These are phyloP conservation scores for Diaporthe sp. DNA, from an alignment of 2,329 filamentous ascomycete genomes.

Conservation along the genomic window DNA sequence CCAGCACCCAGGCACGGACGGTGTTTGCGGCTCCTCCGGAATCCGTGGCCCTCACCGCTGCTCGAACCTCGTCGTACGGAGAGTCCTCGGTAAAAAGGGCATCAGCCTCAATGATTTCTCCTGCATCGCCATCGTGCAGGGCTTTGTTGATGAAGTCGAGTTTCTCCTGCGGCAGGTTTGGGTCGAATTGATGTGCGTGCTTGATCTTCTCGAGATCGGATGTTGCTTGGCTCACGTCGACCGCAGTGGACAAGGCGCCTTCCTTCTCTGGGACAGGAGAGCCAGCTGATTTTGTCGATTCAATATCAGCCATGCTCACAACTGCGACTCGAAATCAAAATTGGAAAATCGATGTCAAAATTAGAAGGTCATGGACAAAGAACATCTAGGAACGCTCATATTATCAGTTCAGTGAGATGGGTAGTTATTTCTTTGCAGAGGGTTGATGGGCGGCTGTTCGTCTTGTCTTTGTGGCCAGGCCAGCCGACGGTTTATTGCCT, in stretches of 20 bases:
- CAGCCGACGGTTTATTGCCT: conserved; percentile 1
- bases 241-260: not conserved
- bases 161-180: conserved; percentile 52
- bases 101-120: conserved; percentile 50
- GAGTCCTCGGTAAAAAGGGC: conserved; percentile 53
- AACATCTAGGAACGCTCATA: not conserved
- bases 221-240: conserved; percentile 36
- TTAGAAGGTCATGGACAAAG: not conserved
- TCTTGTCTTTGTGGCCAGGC: not conserved
- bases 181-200: conserved; percentile 52
- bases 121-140: conserved; percentile 48
- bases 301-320: conserved; percentile 13
- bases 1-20: conserved; percentile 59
- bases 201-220: conserved; percentile 49
- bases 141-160: conserved; percentile 50
- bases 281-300: not conserved
- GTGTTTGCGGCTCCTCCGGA: conserved; percentile 59
- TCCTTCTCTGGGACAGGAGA: conserved; percentile 31
- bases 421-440: not conserved
- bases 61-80: conserved; percentile 57
- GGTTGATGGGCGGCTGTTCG: not conserved
- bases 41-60: conserved; percentile 60
- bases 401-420: not conserved
- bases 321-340: not conserved
- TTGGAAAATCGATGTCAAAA: not conserved